Base-by-base conservation (phyloP, 2,329 filamentous ascomycete species). In the Clonostachys chloroleuca region DNA sequence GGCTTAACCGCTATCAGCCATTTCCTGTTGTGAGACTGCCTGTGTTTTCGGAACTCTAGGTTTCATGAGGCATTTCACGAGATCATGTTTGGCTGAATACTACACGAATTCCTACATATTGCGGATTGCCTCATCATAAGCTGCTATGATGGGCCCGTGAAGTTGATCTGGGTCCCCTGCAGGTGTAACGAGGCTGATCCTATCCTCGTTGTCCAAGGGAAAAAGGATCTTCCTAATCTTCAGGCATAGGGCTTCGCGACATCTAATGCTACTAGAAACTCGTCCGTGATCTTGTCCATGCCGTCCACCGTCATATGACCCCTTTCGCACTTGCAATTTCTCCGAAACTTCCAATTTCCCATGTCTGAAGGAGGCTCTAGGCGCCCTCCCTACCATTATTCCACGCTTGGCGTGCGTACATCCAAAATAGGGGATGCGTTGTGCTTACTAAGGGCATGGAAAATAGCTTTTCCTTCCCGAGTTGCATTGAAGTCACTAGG, bases 191-290 rank as follows among this genome's bases (percentile, higher is more conserved):
- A 47, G 35, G 17, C 43, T 39, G 6, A 49, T 42, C 4, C 44
- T 49, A 13, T 40, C 45, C 12, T 43, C 35, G 12, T 47, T 44
- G 16, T 44, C 46, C 17, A 48, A 12, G 10, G 42, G 40, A 16
- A 49, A 52, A 4, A 55, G 46, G n/a, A 52, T 36, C n/a, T 41
- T 37, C 45, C 48, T 48, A 13, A 57, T 51, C 7, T 18, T 44
- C 13, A 46, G 7, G 34, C 49, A 56, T 12, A 55, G 49, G 48
- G 55, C 36, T 56, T 54, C 6, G 52, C 39, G 20, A 39, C 13
- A 24, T 56, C 43, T 2, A 57, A 39, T 2, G 37, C 14, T 7
- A 44, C 16, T 45, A 52, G 54, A 34, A 56, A 56, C 33, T 54
- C 36, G 10, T 10, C 36, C 10, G 14, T 39, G 6, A 39, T 39